These are phyloP conservation scores for Helianthus annuus DNA, from an alignment of 129 eudicot species.

Conservation along the genomic window HanXRQr2.0-SUNRISE NC_035445.2:172600741-172601240, in stretches of 20 bases:
- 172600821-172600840: constrained; percentile 46
- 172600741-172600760: constrained; percentile 76
- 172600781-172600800: constrained; percentile 61
- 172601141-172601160: neutral
- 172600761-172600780: constrained; percentile 49
- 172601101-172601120: constrained; percentile 42
- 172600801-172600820: constrained; percentile 69
- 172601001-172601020: constrained; percentile 27
- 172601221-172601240: too few species aligned
- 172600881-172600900: constrained; percentile 56
- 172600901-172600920: constrained; percentile 30
- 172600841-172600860: constrained; percentile 54
- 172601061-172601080: constrained; percentile 45
- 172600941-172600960: constrained; percentile 41
- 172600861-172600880: constrained; percentile 55
- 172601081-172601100: constrained; percentile 77
- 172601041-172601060: constrained; percentile 70
- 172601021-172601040: constrained; percentile 58
- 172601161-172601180: too few species aligned
- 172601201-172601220: too few species aligned
- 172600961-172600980: constrained; percentile 43
- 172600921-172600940: constrained; percentile 48
- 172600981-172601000: constrained; percentile 29
- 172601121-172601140: neutral
- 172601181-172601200: too few species aligned